Base-by-base conservation (phyloP, 2,329 filamentous ascomycete species). In the Calonectria honghensis region DNA sequence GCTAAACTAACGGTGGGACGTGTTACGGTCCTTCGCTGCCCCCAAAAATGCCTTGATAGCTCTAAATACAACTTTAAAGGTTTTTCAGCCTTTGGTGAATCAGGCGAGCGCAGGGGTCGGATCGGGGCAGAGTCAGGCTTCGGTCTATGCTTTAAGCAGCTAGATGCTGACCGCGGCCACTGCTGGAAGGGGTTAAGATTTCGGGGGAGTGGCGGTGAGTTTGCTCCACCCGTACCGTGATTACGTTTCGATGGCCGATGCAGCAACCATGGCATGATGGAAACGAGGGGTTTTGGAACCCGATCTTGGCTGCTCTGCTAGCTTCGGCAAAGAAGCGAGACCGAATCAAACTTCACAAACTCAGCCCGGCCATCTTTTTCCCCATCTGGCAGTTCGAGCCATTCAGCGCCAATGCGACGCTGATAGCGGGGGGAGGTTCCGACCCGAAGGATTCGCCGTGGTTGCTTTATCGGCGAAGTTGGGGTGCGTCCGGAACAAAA, bases 61-160 rank as follows among this genome's bases (percentile, higher is more conserved):
- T 48, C 45, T 48, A 48, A 48, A 48, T 48, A 48, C 45, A 48
- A 48, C 45, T 48, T 48, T 48, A 48, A 48, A 48, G n/a, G 45
- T 24, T 48, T 48, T 48, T 24, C 45, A 24, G n/a, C 45, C n/a
- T 24, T 48, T 48, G 45, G 45, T 48, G 45, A 48, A 48, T 48
- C 45, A 48, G n/a, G 45, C 11, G 45, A 48, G 45, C 2, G 45
- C 45, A 48, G 45, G 45, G 45, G n/a, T 48, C 9, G 10, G 45
- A 48, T 48, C n/a, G 45, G 45, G 20, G 20, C 45, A 48, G 9
- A 48, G 13, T 24, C n/a, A 13, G 20, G 20, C 5, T 48, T 48
- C 9, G 45, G 45, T 24, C n/a, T 20, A 24, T 13, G 3, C 45
- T 24, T 24, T 6, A 48, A 24, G 7, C 13, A 48, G 45, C 45